These are phyloP conservation scores for Xenosphaeropsis pyriputrescens DNA, from an alignment of 2,329 filamentous ascomycete genomes.

Conservation along the genomic window DNA sequence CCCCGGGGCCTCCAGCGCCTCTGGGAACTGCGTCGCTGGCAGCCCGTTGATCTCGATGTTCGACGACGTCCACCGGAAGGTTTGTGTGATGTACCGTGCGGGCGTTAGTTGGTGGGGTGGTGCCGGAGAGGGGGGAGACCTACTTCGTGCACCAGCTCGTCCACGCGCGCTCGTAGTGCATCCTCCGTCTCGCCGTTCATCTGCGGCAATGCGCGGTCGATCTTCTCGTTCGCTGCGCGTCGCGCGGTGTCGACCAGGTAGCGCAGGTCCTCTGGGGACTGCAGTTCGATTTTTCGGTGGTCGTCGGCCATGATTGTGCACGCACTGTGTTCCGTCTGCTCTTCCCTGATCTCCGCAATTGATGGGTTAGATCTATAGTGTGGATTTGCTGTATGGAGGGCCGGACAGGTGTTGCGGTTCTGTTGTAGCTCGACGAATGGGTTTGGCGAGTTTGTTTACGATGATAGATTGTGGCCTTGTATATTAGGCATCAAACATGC, in stretches of 20 bases:
- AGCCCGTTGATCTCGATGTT: conserved; percentile 49
- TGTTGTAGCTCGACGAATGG: no score
- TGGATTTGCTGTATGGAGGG: no score
- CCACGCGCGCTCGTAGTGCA: conserved; percentile 41
- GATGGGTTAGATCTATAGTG: no score
- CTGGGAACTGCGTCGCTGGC: conserved; percentile 14
- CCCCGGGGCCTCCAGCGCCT: not conserved
- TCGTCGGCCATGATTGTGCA: conserved; percentile 14
- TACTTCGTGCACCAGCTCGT: conserved; percentile 44
- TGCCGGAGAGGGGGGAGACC: conserved; percentile 3
- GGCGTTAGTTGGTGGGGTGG: not conserved
- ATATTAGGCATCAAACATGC: no score
- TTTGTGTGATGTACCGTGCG: conserved; percentile 42
- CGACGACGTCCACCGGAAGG: conserved; percentile 40
- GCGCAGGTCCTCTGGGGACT: conserved; percentile 57
- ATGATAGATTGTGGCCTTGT: no score
- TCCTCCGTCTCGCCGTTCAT: conserved; percentile 46
- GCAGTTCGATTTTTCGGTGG: conserved; percentile 68
- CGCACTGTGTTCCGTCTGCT: not conserved
- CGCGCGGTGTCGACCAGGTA: conserved; percentile 58
- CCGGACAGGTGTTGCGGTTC: no score
- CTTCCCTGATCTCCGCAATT: no score
- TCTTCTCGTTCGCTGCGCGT: conserved; percentile 49
- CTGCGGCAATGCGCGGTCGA: conserved; percentile 54
- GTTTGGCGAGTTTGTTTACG: no score